Percentiles rank a stretch among this genome's conserved stretches.
phyloP scores from a whole-genome alignment of 805 yeast genomes.

The Starmera caribaea region DNA sequence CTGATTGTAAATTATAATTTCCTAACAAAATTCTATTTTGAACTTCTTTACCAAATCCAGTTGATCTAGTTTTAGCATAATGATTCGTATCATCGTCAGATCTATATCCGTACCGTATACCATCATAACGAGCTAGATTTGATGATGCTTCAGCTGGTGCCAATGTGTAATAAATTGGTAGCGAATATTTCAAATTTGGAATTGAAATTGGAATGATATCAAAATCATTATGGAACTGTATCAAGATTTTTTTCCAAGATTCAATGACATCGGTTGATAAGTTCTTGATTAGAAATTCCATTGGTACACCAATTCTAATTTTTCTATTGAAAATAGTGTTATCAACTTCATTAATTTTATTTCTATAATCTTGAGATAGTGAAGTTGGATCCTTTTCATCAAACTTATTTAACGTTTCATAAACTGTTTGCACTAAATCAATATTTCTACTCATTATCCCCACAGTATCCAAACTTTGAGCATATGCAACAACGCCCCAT shows the following conservation, averaged over 20 bases:
- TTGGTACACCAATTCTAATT: slow-evolving; percentile 62
- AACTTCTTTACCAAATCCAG: slow-evolving; percentile 75
- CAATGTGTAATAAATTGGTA: slow-evolving; percentile 79
- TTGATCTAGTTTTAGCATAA: slow-evolving; percentile 50
- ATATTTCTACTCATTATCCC: slow-evolving; percentile 62
- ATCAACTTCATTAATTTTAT: slow-evolving; percentile 7
- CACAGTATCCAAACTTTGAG: slow-evolving; percentile 91
- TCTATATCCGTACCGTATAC: slow-evolving; percentile 71
- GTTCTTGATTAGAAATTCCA: slow-evolving; percentile 52
- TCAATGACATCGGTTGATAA: slow-evolving; percentile 36
- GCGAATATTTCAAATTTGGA: slow-evolving; percentile 54
- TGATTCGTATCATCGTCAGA: slow-evolving; percentile 28
- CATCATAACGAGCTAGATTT: slow-evolving; percentile 83
- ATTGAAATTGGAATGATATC: slow-evolving; percentile 57
- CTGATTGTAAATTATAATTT: slow-evolving; percentile 74
- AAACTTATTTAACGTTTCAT: slow-evolving; percentile 40
- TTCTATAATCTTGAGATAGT: slow-evolving; percentile 28
- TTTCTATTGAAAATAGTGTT: slow-evolving; percentile 3
- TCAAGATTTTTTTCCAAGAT: slow-evolving; percentile 38
- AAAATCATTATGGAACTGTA: slow-evolving; percentile 28
- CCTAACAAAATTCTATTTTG: slow-evolving; percentile 79
- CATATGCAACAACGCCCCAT: slow-evolving; percentile 87
- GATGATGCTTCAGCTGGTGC: slow-evolving; percentile 95
- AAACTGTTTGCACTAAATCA: slow-evolving; percentile 36
- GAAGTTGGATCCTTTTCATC: slow-evolving; percentile 82